A percentile compares a stretch with the other conserved stretches of the same genome.
These are phyloP conservation scores for Penicillium sp. DNA, from an alignment of 2,329 filamentous ascomycete species.

Conservation along the genomic window DNA sequence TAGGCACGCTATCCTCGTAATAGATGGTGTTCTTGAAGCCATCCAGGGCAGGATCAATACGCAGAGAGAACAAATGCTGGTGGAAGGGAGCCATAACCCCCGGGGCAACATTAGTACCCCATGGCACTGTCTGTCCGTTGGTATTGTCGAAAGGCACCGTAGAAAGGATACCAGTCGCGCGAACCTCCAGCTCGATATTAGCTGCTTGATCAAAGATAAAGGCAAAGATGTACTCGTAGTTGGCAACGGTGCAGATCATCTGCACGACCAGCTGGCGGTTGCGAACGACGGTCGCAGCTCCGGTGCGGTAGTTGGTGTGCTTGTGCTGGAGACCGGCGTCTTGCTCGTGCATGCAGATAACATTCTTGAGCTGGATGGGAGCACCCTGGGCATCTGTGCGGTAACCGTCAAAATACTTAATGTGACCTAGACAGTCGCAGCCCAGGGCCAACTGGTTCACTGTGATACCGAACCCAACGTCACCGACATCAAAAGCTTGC, in stretches of 20 bases:
- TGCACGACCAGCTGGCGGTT: conserved; percentile 67
- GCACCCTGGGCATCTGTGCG: conserved; percentile 61
- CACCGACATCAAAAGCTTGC: conserved; percentile 68
- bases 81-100: conserved; percentile 69
- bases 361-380: conserved; percentile 60
- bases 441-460: conserved; percentile 69
- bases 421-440: conserved; percentile 69
- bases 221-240: conserved; percentile 73
- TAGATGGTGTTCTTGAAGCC: conserved; percentile 57
- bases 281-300: conserved; percentile 62
- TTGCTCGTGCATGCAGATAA: conserved; percentile 70
- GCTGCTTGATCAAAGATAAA: conserved; percentile 72
- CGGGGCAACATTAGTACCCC: conserved; percentile 68
- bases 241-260: conserved; percentile 69
- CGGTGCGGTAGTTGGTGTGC: conserved; percentile 70
- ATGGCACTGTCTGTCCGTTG: conserved; percentile 63
- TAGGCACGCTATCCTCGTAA: conserved; percentile 56
- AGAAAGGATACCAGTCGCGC: conserved; percentile 67
- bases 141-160: conserved; percentile 64
- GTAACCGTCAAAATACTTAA: conserved; percentile 64
- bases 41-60: conserved; percentile 62
- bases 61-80: conserved; percentile 73
- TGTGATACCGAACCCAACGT: conserved; percentile 65
- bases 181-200: conserved; percentile 66
- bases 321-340: conserved; percentile 70